Percentiles rank a stretch among this genome's conserved stretches.
Evolutionary conservation across 2,329 filamentous ascomycete genomes (phyloP).

Genomic region (Nigrospora sphaerica): DNA sequence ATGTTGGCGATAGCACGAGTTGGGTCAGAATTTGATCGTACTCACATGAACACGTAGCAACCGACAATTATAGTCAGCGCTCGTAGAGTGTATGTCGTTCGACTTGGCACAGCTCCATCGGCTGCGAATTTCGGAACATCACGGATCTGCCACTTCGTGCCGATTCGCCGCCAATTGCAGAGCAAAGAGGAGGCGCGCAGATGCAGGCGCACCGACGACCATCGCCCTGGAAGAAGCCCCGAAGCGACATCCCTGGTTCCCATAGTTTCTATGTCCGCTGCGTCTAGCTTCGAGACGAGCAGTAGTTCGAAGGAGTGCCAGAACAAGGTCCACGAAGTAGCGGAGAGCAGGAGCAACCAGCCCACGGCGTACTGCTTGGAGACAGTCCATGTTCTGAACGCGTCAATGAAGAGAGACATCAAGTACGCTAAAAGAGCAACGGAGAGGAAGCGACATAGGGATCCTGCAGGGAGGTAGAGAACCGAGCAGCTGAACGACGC

Average conservation of each 20-base stretch:
- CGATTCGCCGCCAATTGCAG: background rate
- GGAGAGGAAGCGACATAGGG: background rate
- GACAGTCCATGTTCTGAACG: background rate
- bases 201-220: background rate
- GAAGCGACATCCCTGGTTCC: too few relatives aligned
- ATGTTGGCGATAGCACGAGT: background rate
- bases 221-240: background rate
- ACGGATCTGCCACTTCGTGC: slow-evolving; percentile 1
- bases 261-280: background rate
- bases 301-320: background rate
- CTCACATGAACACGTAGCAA: background rate
- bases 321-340: background rate
- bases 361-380: background rate
- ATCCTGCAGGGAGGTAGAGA: background rate
- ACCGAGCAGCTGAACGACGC: background rate
- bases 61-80: background rate
- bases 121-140: background rate
- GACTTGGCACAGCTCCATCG: background rate
- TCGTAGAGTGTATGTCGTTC: background rate
- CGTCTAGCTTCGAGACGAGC: background rate
- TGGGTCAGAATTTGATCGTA: background rate
- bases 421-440: background rate
- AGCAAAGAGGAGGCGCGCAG: background rate
- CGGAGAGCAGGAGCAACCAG: background rate
- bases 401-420: background rate